Evolutionary conservation across 2,329 filamentous ascomycete species (phyloP), one percentile per base, ranked within the genome.

Genomic region (Drechmeria coniospora): DNA sequence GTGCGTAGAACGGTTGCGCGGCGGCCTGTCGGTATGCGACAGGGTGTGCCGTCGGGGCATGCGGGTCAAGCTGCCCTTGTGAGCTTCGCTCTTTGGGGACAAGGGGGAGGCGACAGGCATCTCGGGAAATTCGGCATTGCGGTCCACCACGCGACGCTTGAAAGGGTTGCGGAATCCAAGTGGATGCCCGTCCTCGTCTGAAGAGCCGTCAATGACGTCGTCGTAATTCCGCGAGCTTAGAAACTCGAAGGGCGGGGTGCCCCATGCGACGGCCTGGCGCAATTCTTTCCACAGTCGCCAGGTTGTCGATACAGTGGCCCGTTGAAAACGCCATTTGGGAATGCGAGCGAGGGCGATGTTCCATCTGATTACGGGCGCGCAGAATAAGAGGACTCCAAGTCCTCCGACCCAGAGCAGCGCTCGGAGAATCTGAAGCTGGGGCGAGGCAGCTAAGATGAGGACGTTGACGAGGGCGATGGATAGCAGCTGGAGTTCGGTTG

Each of bases 271-370:
- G 38, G 36, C 54, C 39, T 38, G 60, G 44, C 31, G 55, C 48
- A 40, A 53, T 29, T 35, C 54, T 51, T 40, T 62, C 44, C 38
- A 59, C 28, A 39, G 47, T 35, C 35, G 49, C 41, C 20, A 45
- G 34, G 31, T 53, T 49, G 39, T 54, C 51, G 31, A 42, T 17
- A 45, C 47, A 2, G 56, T 49, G 12, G 63, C 56, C 30, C 74
- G 70, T 40, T 73, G 68, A 42, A 95, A 86, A 23, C 86, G 79
- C 83, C 87, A 94, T 41, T 74, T 83, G 3, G 90, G 90, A 12
- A 95, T 81, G 32, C 87, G 68, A 27, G 87, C 86, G 34, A 98
- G 58, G 15, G 77, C 68, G 29, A 95, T 78, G 25, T 81, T 84
- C 79, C 82, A 92, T 41, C 66, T 68, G 20, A 95, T 69, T 9